Base-by-base conservation (phyloP, 768 basidiomycete genomes). In the Pleurotus giganteus region DNA sequence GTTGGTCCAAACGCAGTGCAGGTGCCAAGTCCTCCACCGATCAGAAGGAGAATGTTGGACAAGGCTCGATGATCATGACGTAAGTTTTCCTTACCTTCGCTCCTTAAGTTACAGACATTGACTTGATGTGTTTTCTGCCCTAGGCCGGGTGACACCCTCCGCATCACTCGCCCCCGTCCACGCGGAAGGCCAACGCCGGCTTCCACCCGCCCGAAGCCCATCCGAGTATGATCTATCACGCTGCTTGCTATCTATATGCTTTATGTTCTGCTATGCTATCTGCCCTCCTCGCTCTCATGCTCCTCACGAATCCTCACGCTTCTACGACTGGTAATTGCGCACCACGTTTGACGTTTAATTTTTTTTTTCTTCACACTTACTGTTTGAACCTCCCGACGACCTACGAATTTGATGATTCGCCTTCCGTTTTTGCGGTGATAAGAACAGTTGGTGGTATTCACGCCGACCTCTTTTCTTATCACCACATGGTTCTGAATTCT, bases 1-100 rank as follows among this genome's bases (percentile, higher is more conserved):
- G 87, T 1, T 84, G 80, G 83, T 70, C 83, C 37, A 89, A 89
- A 70, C 80, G 83, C 31, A 82, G 77, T 60, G 74, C 69, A 0
- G 79, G 77, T 27, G 50, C 61, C 68, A 84, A 74, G 68, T 69
- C 65, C 55, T 80, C 67, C 49, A 73, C 63, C 44, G 84, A 82
- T 56, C 79, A 80, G 60, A 80, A 85, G 65, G 82, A 85, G 66
- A 84, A 83, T 39, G 70, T 54, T 65, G 66, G 66, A 13, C 66
- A 70, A 57, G 74, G 63, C 64, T 74, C 59, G 58, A 69, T 82
- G 54, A 32, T 51, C 21, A 77, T 74, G 69, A 85, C 80, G 88
- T 89, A 65, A 61, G 85, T 81, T 2, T 4, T 46, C 19, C 52
- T 55, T n/a, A 28, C 17, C 54, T 29, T 32, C 39, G 0, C 41